Base-by-base conservation (phyloP, 345 rosid species). In the Salix suchowensis region DNA sequence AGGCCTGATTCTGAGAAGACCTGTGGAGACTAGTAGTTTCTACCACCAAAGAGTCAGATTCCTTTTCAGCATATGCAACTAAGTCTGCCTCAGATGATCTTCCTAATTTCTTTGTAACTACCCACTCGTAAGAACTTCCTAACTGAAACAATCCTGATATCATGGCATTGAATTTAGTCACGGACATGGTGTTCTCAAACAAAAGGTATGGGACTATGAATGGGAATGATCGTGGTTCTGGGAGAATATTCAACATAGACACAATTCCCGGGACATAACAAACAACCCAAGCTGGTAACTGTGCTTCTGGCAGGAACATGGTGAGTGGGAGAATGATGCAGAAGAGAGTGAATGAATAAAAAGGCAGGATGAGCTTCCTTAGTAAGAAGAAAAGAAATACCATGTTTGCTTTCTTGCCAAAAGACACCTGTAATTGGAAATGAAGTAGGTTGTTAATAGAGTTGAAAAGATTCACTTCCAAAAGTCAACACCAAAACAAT, bases 121-220 rank as follows among this genome's bases (percentile, higher is more conserved):
- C 78, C 98, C 98, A 94, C 78, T 94, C 98, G 12, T 92, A 92
- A 54, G 98, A 94, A 68, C 93, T 92, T 64, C 93, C 97, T 37
- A 94, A 82, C 65, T 83, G 87, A 71, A 94, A 89, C 73, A 94
- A 82, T 62, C 98, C 98, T 8, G 96, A 94, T 77, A 94, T 91
- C 98, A 92, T 94, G 74, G 98, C 98, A 77, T 91, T 89, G 82
- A 94, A 94, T 83, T 94, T 94, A 85, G 98, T 94, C 64, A 94
- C 98, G 0, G 97, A 94, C 96, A 94, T 94, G 78, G 98, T 94
- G 89, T 94, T 94, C 79, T 94, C 98, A 68, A 94, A 94, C n/a
- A 94, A 86, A 76, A 94, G 96, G 80, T 89, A 94, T 1, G 98
- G 98, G 76, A 92, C 97, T 12, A 94, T 86, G 81, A 94, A 92